Evolutionary conservation across 2,329 filamentous ascomycete species (phyloP).

Genomic region (Fusarium denticulatum): DNA sequence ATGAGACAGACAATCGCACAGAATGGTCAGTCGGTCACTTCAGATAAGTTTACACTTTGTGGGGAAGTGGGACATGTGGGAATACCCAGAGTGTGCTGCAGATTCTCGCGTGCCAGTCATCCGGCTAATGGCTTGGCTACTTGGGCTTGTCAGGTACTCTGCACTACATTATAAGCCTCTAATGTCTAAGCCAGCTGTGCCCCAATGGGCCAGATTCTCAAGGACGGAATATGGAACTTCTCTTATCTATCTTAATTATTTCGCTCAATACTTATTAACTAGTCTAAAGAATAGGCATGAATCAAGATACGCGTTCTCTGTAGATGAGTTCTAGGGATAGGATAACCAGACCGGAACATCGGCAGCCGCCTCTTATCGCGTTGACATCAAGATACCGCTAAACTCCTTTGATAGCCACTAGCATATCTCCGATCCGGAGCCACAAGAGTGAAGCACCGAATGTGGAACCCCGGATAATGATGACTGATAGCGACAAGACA

Average conservation of each 20-base stretch:
- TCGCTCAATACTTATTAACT: neutral
- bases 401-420: neutral
- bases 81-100: neutral
- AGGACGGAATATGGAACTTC: neutral
- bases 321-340: neutral
- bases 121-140: neutral
- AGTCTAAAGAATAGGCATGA: fast-evolving
- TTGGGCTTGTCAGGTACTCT: neutral
- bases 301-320: neutral
- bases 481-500: neutral
- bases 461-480: neutral
- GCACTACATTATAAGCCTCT: neutral
- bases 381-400: neutral
- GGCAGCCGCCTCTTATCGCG: neutral
- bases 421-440: neutral
- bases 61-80: neutral
- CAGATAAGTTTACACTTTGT: neutral
- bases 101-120: neutral
- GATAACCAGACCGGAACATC: neutral
- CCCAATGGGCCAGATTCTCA: fast-evolving
- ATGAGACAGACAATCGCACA: neutral
- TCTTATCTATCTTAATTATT: neutral
- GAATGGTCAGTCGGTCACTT: neutral
- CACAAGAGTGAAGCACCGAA: neutral
- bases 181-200: neutral